Percentiles rank a stretch among this genome's conserved stretches.
phyloP scores from a whole-genome alignment of 257 asterid genomes.

The Petunia axillaris region DNA sequence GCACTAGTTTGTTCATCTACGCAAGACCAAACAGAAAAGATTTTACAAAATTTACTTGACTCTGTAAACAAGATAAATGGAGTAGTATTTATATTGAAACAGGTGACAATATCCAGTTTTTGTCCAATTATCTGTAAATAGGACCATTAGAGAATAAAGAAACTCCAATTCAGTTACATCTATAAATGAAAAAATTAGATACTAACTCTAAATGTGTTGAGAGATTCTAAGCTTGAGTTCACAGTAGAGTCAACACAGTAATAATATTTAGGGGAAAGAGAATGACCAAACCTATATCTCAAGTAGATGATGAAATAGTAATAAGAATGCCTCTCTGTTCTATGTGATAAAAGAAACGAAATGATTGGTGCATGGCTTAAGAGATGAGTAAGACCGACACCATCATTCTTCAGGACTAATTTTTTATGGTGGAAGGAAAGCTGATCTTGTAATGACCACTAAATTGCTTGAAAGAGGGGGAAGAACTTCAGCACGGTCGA shows the following conservation, averaged over 20 bases:
- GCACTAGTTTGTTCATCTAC: conserved; percentile 41
- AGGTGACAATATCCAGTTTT: not conserved
- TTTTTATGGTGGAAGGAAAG: not conserved
- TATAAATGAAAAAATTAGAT: not conserved
- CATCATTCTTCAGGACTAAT: not conserved
- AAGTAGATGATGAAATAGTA: not conserved
- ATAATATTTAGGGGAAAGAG: too few species aligned
- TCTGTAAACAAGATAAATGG: not conserved
- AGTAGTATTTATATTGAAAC: not conserved
- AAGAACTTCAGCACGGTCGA: not conserved
- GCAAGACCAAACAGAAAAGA: not conserved
- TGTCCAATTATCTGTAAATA: not conserved
- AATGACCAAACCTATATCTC: not conserved
- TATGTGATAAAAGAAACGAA: not conserved
- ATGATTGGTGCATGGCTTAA: not conserved
- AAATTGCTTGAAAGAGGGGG: not conserved
- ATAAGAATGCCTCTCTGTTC: not conserved
- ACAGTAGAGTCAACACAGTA: too few species aligned
- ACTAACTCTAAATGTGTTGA: not conserved
- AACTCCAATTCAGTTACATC: not conserved
- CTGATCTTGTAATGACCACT: not conserved
- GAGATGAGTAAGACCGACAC: too few species aligned
- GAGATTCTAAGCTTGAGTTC: too few species aligned
- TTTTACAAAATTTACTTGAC: not conserved
- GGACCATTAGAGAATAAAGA: not conserved